Percentiles rank a stretch among this genome's conserved stretches.
phyloP scores from a whole-genome alignment of 805 yeast species.

The Nakazawaea wyomingensis region DNA sequence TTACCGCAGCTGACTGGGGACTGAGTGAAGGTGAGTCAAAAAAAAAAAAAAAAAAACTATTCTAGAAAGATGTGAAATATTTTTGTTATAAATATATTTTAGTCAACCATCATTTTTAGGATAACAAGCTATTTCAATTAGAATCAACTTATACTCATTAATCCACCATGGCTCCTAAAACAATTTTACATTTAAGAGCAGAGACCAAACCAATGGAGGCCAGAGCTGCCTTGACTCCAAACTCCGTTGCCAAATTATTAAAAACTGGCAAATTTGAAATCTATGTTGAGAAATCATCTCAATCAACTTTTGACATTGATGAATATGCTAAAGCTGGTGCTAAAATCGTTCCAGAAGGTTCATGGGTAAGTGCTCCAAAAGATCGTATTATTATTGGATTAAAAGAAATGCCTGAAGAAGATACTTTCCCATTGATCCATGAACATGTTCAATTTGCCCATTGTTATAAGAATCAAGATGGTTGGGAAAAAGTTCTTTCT shows the following conservation, averaged over 20 bases:
- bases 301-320: conserved; percentile 68
- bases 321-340: conserved; percentile 86
- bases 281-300: conserved; percentile 82
- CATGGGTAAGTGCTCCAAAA: conserved; percentile 89
- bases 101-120: no score
- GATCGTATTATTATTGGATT: conserved; percentile 89
- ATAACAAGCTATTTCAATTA: no score
- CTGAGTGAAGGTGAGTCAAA: no score
- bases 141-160: neutral
- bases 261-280: conserved; percentile 81
- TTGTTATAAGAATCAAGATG: conserved; percentile 95
- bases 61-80: no score
- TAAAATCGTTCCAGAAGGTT: conserved; percentile 82
- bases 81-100: no score
- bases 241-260: conserved; percentile 75
- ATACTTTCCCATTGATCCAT: conserved; percentile 85
- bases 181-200: conserved; percentile 85
- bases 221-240: conserved; percentile 94
- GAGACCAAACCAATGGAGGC: conserved; percentile 97
- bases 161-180: conserved; percentile 24
- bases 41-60: no score
- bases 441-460: conserved; percentile 99
- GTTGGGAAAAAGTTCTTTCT: conserved; percentile 87
- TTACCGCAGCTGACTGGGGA: no score
- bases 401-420: conserved; percentile 91